These are phyloP conservation scores for Neoboletus subvelutipes DNA, from an alignment of 768 basidiomycete genomes.

Conservation along the genomic window DNA sequence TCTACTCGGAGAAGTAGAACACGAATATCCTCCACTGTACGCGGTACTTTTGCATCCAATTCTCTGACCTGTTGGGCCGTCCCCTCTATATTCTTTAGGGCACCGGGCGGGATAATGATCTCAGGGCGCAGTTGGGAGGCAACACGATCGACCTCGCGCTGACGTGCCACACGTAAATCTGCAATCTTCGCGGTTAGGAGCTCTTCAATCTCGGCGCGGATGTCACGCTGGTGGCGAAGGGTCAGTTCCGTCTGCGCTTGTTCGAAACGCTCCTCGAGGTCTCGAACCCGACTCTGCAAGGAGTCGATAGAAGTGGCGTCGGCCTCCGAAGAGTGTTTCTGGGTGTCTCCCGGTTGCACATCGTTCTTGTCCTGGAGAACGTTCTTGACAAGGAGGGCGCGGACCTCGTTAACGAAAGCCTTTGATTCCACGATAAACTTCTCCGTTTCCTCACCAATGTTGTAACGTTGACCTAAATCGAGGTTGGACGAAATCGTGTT, in stretches of 20 bases:
- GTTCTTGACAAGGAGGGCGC: slow-evolving; percentile 23
- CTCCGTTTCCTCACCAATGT: slow-evolving; percentile 19
- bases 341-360: background rate
- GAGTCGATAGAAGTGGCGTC: slow-evolving; percentile 2
- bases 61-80: slow-evolving; percentile 15
- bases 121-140: slow-evolving; percentile 16
- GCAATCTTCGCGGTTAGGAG: slow-evolving; percentile 18
- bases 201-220: slow-evolving; percentile 20
- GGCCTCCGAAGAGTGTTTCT: background rate
- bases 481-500: slow-evolving; percentile 22
- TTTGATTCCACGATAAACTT: slow-evolving; percentile 28
- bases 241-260: slow-evolving; percentile 32
- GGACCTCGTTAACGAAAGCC: slow-evolving; percentile 25
- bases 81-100: slow-evolving; percentile 20
- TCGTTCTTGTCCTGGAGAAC: slow-evolving; percentile 18
- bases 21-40: slow-evolving; percentile 26
- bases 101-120: slow-evolving; percentile 20
- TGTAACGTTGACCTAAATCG: slow-evolving; percentile 30
- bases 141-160: slow-evolving; percentile 18
- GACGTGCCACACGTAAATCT: slow-evolving; percentile 22
- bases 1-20: slow-evolving; percentile 25
- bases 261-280: slow-evolving; percentile 32
- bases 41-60: slow-evolving; percentile 26
- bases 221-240: slow-evolving; percentile 21
- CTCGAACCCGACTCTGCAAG: slow-evolving; percentile 18